Percentiles rank a stretch among this genome's conserved stretches.
These are phyloP conservation scores for Serendipita sp. DNA, from an alignment of 768 basidiomycete species.

Conservation along the genomic window DNA sequence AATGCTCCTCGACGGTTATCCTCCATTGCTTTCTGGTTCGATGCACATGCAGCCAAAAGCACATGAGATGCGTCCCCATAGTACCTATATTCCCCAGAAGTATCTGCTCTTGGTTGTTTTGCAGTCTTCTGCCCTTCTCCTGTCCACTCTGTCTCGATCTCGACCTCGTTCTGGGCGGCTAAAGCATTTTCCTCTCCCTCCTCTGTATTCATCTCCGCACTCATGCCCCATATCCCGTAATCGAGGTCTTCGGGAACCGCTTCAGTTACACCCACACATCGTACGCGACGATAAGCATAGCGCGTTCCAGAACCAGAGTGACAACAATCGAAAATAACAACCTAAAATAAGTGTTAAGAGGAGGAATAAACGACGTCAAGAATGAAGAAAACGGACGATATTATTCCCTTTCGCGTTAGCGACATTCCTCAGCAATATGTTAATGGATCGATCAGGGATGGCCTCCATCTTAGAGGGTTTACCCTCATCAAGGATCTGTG, in stretches of 20 bases:
- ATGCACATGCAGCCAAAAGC: slow-evolving; percentile 40
- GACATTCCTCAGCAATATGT: slow-evolving; percentile 44
- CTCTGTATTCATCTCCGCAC: too few species aligned
- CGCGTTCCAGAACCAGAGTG: slow-evolving; percentile 33
- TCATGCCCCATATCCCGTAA: slow-evolving; percentile 37
- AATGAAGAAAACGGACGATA: slow-evolving; percentile 25
- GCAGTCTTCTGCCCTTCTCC: too few species aligned
- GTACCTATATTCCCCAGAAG: slow-evolving; percentile 31
- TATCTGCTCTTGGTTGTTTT: slow-evolving; percentile 21
- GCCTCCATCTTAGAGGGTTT: slow-evolving; percentile 20
- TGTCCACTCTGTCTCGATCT: too few species aligned
- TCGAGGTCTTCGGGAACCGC: slow-evolving; percentile 27
- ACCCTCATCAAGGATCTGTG: slow-evolving; percentile 36
- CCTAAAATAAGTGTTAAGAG: slow-evolving; percentile 20
- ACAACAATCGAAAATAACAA: slow-evolving; percentile 50
- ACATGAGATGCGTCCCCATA: slow-evolving; percentile 31
- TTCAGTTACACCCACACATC: background rate
- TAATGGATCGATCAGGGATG: slow-evolving; percentile 52
- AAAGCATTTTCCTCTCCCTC: too few species aligned
- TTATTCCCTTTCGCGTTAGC: slow-evolving; percentile 47
- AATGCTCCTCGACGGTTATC: slow-evolving; percentile 49
- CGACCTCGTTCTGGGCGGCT: too few species aligned
- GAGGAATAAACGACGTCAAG: background rate
- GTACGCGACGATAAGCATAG: background rate
- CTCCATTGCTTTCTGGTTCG: slow-evolving; percentile 41